Evolutionary conservation across 768 basidiomycete species (phyloP).

Genomic region (Butyriboletus loyo): DNA sequence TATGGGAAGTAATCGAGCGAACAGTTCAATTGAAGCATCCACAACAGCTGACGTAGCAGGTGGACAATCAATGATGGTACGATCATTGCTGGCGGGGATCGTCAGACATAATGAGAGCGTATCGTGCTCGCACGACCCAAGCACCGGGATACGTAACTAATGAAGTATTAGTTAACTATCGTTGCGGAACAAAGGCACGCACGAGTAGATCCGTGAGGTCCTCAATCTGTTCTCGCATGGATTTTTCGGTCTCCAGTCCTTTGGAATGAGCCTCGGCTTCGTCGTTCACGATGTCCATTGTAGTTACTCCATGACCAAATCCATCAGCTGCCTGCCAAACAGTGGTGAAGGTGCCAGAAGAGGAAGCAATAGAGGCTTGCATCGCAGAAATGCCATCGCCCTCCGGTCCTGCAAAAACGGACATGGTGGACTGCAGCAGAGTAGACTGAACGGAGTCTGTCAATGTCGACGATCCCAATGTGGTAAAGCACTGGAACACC

Average conservation of each 20-base stretch:
- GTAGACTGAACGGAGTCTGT: slow-evolving; percentile 80
- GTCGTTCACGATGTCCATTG: slow-evolving; percentile 51
- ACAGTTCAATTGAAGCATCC: slow-evolving; percentile 86
- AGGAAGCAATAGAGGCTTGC: slow-evolving; percentile 89
- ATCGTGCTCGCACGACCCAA: slow-evolving; percentile 86
- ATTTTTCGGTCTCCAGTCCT: slow-evolving; percentile 32
- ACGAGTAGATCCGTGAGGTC: slow-evolving; percentile 77
- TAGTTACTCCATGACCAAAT: slow-evolving; percentile 89
- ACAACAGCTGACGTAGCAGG: slow-evolving; percentile 81
- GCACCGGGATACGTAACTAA: slow-evolving; percentile 60
- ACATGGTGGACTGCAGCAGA: slow-evolving; percentile 76
- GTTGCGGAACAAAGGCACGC: slow-evolving; percentile 21
- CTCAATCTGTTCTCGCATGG: slow-evolving; percentile 80
- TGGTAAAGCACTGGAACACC: slow-evolving; percentile 85
- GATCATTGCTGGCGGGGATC: slow-evolving; percentile 43
- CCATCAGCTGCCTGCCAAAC: slow-evolving; percentile 89
- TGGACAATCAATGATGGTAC: slow-evolving; percentile 55
- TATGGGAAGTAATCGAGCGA: slow-evolving; percentile 71
- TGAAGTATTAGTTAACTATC: background rate
- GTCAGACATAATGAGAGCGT: slow-evolving; percentile 65
- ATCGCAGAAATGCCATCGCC: slow-evolving; percentile 78
- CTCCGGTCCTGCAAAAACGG: slow-evolving; percentile 85
- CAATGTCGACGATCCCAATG: slow-evolving; percentile 74
- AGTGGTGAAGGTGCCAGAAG: slow-evolving; percentile 75
- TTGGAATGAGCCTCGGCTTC: slow-evolving; percentile 29